These are phyloP conservation scores for Parathielavia appendiculata DNA, from an alignment of 495 filamentous ascomycete species.

Conservation along the genomic window DNA sequence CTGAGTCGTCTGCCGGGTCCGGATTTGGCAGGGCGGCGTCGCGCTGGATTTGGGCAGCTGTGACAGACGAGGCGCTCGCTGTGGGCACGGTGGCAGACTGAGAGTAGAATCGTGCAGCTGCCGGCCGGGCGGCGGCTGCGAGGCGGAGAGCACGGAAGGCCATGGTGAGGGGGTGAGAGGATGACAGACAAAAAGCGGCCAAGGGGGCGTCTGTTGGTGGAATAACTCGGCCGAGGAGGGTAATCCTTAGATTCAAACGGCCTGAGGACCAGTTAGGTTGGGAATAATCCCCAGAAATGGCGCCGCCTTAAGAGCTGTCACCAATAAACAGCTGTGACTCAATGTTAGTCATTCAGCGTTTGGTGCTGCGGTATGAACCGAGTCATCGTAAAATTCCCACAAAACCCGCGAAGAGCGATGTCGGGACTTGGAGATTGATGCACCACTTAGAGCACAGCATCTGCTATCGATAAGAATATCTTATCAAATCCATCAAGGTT, in stretches of 20 bases:
- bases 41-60: slow-evolving; percentile 42
- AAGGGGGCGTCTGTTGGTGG: neutral
- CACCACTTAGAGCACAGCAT: neutral
- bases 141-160: slow-evolving; percentile 29
- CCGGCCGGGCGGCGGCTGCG: slow-evolving; percentile 17
- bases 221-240: neutral
- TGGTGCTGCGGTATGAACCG: neutral
- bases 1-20: slow-evolving; percentile 74
- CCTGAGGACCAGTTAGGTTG: neutral
- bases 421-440: neutral
- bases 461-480: slow-evolving; percentile 1
- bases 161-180: slow-evolving; percentile 16
- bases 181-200: neutral
- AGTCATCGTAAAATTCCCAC: neutral
- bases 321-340: neutral
- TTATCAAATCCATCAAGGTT: slow-evolving; percentile 3
- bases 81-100: slow-evolving; percentile 26
- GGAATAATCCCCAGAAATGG: neutral
- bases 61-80: slow-evolving; percentile 20
- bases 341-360: slow-evolving; percentile 1
- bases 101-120: slow-evolving; percentile 29
- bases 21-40: slow-evolving; percentile 63
- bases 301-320: neutral
- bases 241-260: neutral
- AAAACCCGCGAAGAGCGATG: slow-evolving; percentile 7